Evolutionary conservation across 192 early-diverging fungal genomes (phyloP).

Genomic region (Coemansia sp.): DNA sequence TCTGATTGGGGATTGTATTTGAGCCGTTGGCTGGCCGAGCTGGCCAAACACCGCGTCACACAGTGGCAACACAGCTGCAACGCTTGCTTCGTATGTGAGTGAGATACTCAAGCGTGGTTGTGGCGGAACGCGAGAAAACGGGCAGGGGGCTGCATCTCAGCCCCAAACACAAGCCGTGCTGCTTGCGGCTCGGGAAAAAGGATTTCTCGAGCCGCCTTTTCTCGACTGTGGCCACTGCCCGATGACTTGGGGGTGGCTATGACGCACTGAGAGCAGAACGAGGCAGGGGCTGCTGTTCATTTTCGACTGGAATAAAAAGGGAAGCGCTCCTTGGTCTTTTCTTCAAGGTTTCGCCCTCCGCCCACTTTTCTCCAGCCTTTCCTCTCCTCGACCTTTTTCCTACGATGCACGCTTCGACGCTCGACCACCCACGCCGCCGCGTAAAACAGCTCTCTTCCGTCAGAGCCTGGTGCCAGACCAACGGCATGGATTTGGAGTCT

Average conservation of each 20-base stretch:
- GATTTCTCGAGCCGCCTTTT: conserved; percentile 4
- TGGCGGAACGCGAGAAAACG: background rate
- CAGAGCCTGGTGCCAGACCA: conserved; percentile 43
- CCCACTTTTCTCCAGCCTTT: conserved; percentile 1
- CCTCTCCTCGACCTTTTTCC: background rate
- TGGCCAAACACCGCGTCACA: no score
- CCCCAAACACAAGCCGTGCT: background rate
- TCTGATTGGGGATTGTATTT: no score
- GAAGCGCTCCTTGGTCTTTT: background rate
- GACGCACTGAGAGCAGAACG: conserved; percentile 1
- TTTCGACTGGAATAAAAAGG: background rate
- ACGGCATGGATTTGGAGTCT: conserved; percentile 35
- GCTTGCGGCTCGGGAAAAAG: conserved; percentile 9
- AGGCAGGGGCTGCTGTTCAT: no score
- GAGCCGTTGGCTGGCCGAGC: background rate
- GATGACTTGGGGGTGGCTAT: conserved; percentile 5
- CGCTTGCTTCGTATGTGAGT: background rate
- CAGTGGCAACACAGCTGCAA: no score
- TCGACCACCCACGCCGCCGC: conserved; percentile 26
- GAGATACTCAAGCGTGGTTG: background rate
- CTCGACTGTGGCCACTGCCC: background rate
- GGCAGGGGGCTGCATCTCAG: conserved; percentile 3
- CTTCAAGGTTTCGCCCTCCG: background rate
- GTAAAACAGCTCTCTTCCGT: conserved; percentile 52
- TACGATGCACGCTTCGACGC: conserved; percentile 8